Evolutionary conservation across 306 rosid species (phyloP), one percentile per base, ranked within the genome.

Genomic region (Rosa persica): DNA sequence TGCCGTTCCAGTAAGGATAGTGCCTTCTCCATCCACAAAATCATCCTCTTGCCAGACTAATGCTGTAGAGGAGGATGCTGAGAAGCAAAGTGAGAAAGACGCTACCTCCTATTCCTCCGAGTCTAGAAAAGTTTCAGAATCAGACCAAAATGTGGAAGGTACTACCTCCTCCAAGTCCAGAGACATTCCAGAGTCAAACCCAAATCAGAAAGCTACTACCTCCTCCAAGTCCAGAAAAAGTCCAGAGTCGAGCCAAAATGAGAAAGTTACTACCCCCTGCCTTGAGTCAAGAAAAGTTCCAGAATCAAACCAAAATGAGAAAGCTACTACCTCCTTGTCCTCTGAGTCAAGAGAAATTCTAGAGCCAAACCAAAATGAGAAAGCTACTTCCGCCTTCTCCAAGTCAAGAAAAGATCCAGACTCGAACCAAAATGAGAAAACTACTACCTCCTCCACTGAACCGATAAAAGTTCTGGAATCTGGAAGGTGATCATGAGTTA

Each of bases 401-500:
- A 65, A 36, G 70, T 34, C 46, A 36, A 65, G 70, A 17, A 17
- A 65, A 65, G 46, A 15, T 36, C 12, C 69, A 36, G 44, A 64
- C 42, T 64, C 13, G 12, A 51, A 9, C 27, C 57, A 73, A 60
- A 51, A 62, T 34, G 42, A 15, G 69, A 64, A 64, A 16, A 15
- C 68, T 55, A 71, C 54, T 16, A 23, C 17, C 9, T 57, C 42
- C 52, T 40, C 85, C 68, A 54, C 78, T 36, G 74, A 13, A 40
- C 39, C 46, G 19, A 73, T 17, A 65, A 51, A 55, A 44, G 36
- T 30, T 80, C 70, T 1, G 15, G 74, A 66, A 19, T 69, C 82
- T 7, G 52, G 58, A 20, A 83, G 78, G 57, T 76, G 70, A 44
- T 12, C 46, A 85, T 76, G 68, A 76, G 81, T 83, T 64, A 42